Percentiles rank a stretch among this genome's conserved stretches.
Evolutionary conservation across 148 eudicot genomes (phyloP).

Genomic region (Amaranthus cruentus): DNA sequence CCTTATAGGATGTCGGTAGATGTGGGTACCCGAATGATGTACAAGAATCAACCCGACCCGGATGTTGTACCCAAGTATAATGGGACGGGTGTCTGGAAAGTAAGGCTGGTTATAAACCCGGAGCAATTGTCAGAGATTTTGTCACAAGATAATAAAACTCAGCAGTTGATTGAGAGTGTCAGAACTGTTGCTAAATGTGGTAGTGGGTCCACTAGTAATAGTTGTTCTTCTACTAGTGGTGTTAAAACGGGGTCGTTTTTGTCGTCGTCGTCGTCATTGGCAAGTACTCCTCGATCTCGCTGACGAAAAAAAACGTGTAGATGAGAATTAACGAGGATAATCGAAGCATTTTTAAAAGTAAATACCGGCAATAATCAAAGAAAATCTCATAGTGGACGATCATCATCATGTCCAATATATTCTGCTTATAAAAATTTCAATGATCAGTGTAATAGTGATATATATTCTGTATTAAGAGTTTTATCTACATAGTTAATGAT

Average conservation of each 20-base stretch:
- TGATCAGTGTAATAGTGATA: too few species aligned
- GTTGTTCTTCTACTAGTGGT: not conserved
- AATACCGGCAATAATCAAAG: too few species aligned
- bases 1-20: constrained; percentile 48
- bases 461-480: too few species aligned
- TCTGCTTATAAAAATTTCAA: too few species aligned
- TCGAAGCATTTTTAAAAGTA: not conserved
- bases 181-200: constrained; percentile 56
- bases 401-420: too few species aligned
- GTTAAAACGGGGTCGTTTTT: constrained; percentile 10
- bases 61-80: constrained; percentile 24
- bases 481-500: too few species aligned
- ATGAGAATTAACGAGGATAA: not conserved
- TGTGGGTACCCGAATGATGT: not conserved
- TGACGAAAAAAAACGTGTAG: too few species aligned
- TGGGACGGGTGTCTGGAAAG: constrained; percentile 48
- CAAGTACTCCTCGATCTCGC: not conserved
- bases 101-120: constrained; percentile 52
- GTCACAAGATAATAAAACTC: constrained; percentile 41
- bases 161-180: constrained; percentile 47
- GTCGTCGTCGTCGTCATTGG: constrained; percentile 11
- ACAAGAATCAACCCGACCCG: constrained; percentile 19
- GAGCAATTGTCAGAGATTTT: constrained; percentile 48
- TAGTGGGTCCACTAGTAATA: not conserved
- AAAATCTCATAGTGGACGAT: too few species aligned